Evolutionary conservation across 805 yeast species (phyloP), one percentile per base, ranked within the genome.

Genomic region (Wickerhamiella australiensis): DNA sequence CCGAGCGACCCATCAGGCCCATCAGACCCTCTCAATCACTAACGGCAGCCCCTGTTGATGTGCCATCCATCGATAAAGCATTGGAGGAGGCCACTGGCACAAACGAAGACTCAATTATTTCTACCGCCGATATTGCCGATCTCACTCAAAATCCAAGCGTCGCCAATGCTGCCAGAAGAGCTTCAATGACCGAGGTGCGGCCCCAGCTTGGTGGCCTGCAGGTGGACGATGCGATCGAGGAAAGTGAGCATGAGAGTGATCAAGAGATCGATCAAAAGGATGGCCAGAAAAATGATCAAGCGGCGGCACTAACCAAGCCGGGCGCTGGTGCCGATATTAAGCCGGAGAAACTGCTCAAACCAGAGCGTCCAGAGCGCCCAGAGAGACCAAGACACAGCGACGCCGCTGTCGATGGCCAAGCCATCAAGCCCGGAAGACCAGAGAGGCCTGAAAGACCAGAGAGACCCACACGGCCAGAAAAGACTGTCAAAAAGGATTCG

Each of bases 301-400:
- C 29, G 29, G 29, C 11, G 29, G 9, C 29, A 26, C 29, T 11
- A 26, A n/a, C n/a, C n/a, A n/a, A n/a, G n/a, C n/a, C n/a, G n/a
- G n/a, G n/a, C n/a, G n/a, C n/a, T n/a, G n/a, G n/a, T n/a, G n/a
- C 29, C 7, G 11, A 26, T 26, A 7, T 26, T 7, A 26, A 26
- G 11, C 9, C 29, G 11, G 29, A 7, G 29, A 26, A 26, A 7
- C 29, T 26, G 11, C 29, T n/a, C 25, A 21, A 35, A 8, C 46
- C 46, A 11, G 38, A 42, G 26, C 26, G 38, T 5, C 46, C 46
- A 2, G 37, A 27, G 25, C 25, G 46, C 5, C 46, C 46, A 5
- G 25, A 25, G 35, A 3, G 46, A 7, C 35, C 46, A 5, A 18
- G 22, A 18, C 22, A 18, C 15, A 33, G n/a, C 15, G n/a, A 7